Evolutionary conservation across 306 rosid genomes (phyloP), one percentile per base, ranked within the genome.

Genomic region (Nissolia schottii): DNA sequence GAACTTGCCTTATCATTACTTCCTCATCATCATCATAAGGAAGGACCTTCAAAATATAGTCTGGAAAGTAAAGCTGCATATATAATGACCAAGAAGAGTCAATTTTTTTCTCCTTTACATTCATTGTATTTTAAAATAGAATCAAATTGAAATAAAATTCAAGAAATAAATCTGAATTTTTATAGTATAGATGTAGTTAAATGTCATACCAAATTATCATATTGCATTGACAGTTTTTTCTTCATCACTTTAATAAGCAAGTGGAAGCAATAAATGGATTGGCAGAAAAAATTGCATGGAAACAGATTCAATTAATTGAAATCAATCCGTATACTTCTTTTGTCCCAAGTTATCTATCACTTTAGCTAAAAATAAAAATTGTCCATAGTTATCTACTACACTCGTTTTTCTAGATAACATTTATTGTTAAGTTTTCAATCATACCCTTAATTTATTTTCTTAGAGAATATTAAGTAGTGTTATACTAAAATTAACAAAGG

Each of bases 1-100:
- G 2, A 62, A 67, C 75, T 73, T 66, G 61, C 83, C 79, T 66
- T 20, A 59, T 73, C 19, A 60, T 73, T 1, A n/a, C 18, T 1
- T 2, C 43, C 2, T 9, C 13, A 4, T 0, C 14, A 0, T 46
- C 71, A 8, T 18, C 2, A 35, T 16, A 14, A 24, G 35, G 38
- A 19, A 40, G 46, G 3, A 6, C 64, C 7, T 5, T 64, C 53
- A 61, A 14, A 1, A 63, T 1, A 46, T 74, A 62, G 5, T 80
- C 49, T 16, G 84, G 80, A 12, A 0, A 8, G 54, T 53, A 74
- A 8, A 43, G 45, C 80, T 80, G 69, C 64, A 50, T 20, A 45
- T 64, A 6, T 5, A 58, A 34, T 19, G 25, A 59, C 7, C 18
- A 19, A 59, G 20, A 22, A 45, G n/a, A 45, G 18, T 51, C 22